Evolutionary conservation across 2,329 filamentous ascomycete species (phyloP).

Genomic region (Emergomyces pasteurianus): DNA sequence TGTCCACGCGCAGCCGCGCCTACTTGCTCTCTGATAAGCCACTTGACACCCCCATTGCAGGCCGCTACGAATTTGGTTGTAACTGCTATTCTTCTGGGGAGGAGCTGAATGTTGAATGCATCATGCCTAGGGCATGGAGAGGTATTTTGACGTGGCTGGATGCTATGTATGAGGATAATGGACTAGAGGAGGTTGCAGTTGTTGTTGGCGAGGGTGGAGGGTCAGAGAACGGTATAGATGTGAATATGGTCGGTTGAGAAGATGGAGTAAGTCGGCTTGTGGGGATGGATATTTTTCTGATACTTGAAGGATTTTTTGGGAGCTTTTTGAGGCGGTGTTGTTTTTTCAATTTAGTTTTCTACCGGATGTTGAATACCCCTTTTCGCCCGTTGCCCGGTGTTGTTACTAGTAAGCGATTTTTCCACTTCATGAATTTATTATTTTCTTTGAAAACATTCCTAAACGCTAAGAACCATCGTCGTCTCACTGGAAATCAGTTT

Average conservation of each 20-base stretch:
- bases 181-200: constrained; percentile 12
- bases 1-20: constrained; percentile 45
- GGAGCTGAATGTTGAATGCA: constrained; percentile 44
- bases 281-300: too few species aligned
- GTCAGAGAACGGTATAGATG: neutral
- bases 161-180: constrained; percentile 15
- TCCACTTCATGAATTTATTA: neutral
- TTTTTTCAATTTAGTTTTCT: neutral
- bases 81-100: constrained; percentile 61
- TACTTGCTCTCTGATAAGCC: constrained; percentile 47
- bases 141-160: constrained; percentile 50
- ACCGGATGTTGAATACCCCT: neutral
- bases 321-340: neutral
- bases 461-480: neutral
- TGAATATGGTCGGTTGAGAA: neutral
- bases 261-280: neutral
- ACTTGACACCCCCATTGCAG: constrained; percentile 42
- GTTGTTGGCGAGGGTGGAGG: constrained; percentile 1
- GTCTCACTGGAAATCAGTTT: neutral
- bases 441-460: neutral
- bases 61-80: constrained; percentile 46
- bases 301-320: too few species aligned
- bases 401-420: neutral
- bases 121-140: constrained; percentile 46
- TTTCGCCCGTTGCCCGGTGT: neutral